Conservation (phyloP, 2,329 filamentous ascomycete species). For the Talaromyces rugulosus region DNA sequence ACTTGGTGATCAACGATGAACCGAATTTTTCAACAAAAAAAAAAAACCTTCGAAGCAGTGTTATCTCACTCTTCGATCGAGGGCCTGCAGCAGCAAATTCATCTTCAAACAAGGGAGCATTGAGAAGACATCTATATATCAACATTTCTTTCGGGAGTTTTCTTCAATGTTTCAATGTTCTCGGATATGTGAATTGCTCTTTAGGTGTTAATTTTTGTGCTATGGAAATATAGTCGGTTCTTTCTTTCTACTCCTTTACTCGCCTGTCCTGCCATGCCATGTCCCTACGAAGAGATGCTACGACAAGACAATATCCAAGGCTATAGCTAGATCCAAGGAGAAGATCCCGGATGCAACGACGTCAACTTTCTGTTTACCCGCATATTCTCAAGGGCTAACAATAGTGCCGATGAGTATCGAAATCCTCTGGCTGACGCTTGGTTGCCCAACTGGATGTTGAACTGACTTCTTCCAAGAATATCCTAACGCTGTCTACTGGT, state of each 20-base stretch:
- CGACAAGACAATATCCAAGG: not conserved
- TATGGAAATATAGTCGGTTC: not conserved
- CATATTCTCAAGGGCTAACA: no score
- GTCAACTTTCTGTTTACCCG: no score
- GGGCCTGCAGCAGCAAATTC: slow-evolving; percentile 1
- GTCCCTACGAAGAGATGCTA: no score
- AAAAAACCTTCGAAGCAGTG: not conserved
- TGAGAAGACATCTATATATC: not conserved
- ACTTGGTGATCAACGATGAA: not conserved
- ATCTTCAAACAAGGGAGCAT: not conserved
- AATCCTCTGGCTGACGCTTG: no score
- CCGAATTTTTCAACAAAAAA: not conserved
- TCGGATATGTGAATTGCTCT: not conserved
- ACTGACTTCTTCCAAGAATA: no score
- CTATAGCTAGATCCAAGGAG: not conserved
- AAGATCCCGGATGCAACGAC: no score
- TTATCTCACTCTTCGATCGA: not conserved
- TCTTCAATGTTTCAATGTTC: not conserved
- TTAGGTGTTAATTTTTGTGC: not conserved
- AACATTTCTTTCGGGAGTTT: not conserved
- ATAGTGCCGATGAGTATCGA: no score
- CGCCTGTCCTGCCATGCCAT: not conserved
- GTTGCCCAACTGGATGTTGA: no score
- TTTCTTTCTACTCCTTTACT: not conserved
- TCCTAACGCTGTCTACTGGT: no score